Conservation (phyloP, 2,329 filamentous ascomycete species). For the Colletotrichum orchidophilum region DNA sequence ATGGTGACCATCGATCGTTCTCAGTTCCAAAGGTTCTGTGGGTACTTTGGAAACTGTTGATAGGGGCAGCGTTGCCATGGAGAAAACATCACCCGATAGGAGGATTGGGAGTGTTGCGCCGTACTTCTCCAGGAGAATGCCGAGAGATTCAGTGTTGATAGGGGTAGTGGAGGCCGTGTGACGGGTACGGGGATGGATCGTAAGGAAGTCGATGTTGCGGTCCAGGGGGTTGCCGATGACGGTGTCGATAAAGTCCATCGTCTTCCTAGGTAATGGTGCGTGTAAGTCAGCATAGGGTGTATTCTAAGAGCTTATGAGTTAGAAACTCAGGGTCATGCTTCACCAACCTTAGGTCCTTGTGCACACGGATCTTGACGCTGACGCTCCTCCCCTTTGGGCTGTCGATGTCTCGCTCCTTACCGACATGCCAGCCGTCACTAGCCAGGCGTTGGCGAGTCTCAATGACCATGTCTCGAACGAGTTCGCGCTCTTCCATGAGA, state of each 20-base stretch:
- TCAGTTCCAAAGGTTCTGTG: background rate
- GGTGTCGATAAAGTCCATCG: conserved; percentile 70
- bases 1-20: background rate
- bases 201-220: conserved; percentile 72
- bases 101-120: conserved; percentile 68
- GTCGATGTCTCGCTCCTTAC: conserved; percentile 51
- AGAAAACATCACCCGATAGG: conserved; percentile 76
- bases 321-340: background rate
- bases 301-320: background rate
- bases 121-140: conserved; percentile 62
- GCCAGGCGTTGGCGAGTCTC: conserved; percentile 63
- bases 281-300: background rate
- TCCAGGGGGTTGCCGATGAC: conserved; percentile 64
- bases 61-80: conserved; percentile 60
- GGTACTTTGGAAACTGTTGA: conserved; percentile 36
- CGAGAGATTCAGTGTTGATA: conserved; percentile 70
- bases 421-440: conserved; percentile 63
- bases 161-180: conserved; percentile 68
- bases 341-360: conserved; percentile 66
- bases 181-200: conserved; percentile 73
- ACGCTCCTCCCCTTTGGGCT: conserved; percentile 63
- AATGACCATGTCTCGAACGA: conserved; percentile 73
- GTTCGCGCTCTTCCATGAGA: conserved; percentile 71
- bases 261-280: conserved; percentile 49
- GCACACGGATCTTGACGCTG: conserved; percentile 76